Evolutionary conservation across 2,329 filamentous ascomycete species (phyloP).

Genomic region (Alternaria arborescens): DNA sequence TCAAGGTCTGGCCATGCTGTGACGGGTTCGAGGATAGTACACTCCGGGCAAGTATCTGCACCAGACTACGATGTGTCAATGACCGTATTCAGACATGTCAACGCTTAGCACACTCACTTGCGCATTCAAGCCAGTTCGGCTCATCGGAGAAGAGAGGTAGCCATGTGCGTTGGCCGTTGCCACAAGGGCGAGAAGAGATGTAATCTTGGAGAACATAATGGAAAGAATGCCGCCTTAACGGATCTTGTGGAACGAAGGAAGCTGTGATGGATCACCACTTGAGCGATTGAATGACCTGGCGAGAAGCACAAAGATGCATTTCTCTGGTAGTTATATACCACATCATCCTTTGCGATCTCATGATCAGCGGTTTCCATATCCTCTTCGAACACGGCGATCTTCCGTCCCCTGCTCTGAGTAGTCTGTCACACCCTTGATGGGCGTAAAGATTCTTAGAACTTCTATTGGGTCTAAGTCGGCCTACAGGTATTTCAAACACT

Average conservation of each 20-base stretch:
- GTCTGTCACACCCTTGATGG: not conserved
- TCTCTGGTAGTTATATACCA: conserved; percentile 8
- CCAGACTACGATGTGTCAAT: conserved; percentile 23
- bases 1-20: conserved; percentile 45
- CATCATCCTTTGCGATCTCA: not conserved
- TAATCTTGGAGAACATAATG: conserved; percentile 30
- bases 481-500: not conserved
- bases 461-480: conserved; percentile 18
- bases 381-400: not conserved
- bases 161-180: conserved; percentile 39
- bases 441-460: not conserved
- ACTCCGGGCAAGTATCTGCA: conserved; percentile 46
- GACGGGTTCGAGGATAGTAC: conserved; percentile 46
- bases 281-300: not conserved
- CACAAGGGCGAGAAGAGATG: conserved; percentile 31
- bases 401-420: not conserved
- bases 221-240: not conserved
- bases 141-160: conserved; percentile 45
- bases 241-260: not conserved
- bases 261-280: not conserved
- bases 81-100: not conserved
- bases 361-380: not conserved
- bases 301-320: not conserved
- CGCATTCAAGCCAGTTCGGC: conserved; percentile 45
- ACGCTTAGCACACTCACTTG: conserved; percentile 21